These are phyloP conservation scores for Phialophora tarda DNA, from an alignment of 2,329 filamentous ascomycete genomes.

Conservation along the genomic window DNA sequence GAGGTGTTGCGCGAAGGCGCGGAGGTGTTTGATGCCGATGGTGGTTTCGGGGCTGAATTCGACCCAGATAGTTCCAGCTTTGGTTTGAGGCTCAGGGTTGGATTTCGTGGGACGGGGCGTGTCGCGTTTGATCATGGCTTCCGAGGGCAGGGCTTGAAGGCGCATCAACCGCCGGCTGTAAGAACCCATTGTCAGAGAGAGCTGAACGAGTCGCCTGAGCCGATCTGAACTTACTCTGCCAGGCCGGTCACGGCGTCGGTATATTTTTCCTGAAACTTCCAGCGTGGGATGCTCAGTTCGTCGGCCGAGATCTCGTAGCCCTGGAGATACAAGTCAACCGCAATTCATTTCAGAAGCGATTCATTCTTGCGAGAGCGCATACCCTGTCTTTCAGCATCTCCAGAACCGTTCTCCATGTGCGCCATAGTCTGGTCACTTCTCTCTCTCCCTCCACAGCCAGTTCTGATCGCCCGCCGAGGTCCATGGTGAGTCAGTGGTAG, in stretches of 20 bases:
- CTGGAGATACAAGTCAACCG: constrained; percentile 55
- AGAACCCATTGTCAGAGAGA: background rate
- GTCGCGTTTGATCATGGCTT: constrained; percentile 83
- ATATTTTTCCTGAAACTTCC: constrained; percentile 78
- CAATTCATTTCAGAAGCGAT: background rate
- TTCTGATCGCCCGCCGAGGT: constrained; percentile 31
- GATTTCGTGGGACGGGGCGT: constrained; percentile 71
- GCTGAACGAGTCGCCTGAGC: background rate
- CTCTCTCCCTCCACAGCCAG: constrained; percentile 34
- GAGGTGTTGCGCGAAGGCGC: constrained; percentile 83
- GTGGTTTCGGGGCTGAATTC: constrained; percentile 83
- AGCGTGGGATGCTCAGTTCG: constrained; percentile 83
- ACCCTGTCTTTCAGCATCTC: constrained; percentile 94
- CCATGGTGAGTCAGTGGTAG: constrained; percentile 17
- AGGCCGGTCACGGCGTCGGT: constrained; percentile 62
- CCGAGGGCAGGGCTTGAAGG: constrained; percentile 84
- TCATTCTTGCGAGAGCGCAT: constrained; percentile 46
- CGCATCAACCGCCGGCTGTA: constrained; percentile 79
- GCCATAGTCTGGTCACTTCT: constrained; percentile 74
- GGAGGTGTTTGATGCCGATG: constrained; percentile 91
- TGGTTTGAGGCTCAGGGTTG: constrained; percentile 72
- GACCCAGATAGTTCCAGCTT: constrained; percentile 88
- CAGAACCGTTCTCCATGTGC: constrained; percentile 88
- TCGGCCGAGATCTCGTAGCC: constrained; percentile 91
- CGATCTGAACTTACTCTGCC: constrained; percentile 35